Base-by-base conservation (phyloP, 768 basidiomycete genomes). In the Tylopilus felleus region DNA sequence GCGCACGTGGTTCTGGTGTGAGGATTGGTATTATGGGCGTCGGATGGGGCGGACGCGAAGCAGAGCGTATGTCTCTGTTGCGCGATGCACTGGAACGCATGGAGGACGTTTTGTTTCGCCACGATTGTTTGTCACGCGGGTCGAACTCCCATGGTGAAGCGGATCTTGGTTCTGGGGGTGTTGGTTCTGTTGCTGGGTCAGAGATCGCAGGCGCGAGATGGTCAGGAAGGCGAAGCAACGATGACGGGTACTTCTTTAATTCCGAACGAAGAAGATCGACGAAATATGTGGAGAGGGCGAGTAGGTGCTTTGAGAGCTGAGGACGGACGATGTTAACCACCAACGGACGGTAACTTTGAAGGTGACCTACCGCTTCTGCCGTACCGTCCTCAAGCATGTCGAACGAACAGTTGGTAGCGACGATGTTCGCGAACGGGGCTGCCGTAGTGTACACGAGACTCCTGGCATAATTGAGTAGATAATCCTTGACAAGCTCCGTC, bases 371-470 rank as follows among this genome's bases (percentile, higher is more conserved):
- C 60, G 75, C 62, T 60, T 83, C 74, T 0, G 88, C 80, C 16
- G 81, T 82, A 4, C 86, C 85, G 28, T 87, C 77, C 54, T 80
- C 76, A 4, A 97, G 76, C 68, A 93, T 69, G 64, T 94, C 91
- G 66, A 94, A 88, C 0, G 90, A 86, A 57, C 85, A 86, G 43
- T 84, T 81, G 13, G 86, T 80, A 1, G 90, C 85, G 44, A 93
- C 73, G 39, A 95, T 78, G 63, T 84, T 93, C 13, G 86, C 80
- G 60, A 84, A 82, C 56, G 86, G 84, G 54, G 92, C 78, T 1
- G 91, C 82, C 0, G 96, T 98, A 3, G 93, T 97, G 73, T 93
- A 98, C 47, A 98, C 90, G 47, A 98, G 75, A 3, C 93, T 81
- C 25, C 95, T 80, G 0, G 93, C 93, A 70, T 95, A 98, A 67